Evolutionary conservation across 192 early-diverging fungal genomes (phyloP), one percentile per base, ranked within the genome.

Genomic region (Paraglomus occultum): DNA sequence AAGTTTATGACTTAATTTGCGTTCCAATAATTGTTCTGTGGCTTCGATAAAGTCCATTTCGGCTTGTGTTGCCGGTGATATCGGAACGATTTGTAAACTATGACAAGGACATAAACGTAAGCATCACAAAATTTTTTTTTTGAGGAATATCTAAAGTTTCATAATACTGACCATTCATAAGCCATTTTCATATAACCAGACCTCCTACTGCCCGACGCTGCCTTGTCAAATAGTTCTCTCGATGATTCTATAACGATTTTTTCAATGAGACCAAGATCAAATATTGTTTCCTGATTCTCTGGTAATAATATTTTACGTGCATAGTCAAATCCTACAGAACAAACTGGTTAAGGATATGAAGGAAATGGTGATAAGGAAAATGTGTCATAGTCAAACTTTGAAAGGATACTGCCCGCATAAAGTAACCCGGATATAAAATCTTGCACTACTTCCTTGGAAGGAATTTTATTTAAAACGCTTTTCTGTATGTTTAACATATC

Each of bases 31-130:
- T 23, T 79, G 79, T 74, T 89, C 82, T 1, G 88, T 89, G 7
- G 88, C 91, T 57, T 92, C 86, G 18, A 92, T 89, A 18, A 91
- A 74, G 55, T 87, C 81, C 51, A 87, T 71, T 73, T 91, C 88
- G 9, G 61, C 64, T 43, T 83, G 75, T 23, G 88, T 82, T 4
- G 62, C 67, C 9, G 82, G 77, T 9, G 89, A 83, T 38, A 77
- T 64, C 49, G 88, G 86, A 1, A 90, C 57, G 2, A 91, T 80
- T 44, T 86, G 73, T 7, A 92, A 72, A 67, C 88, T 91, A 69
- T 38, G 51, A 46, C 42, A 7, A 18, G 22, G 50, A 46, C 50
- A 23, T 43, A 23, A 61, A 17, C 44, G 17, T 20, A 48, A 45
- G 49, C 10, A 44, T 17, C 38, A 17, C 58, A 40, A 18, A 47